These are phyloP conservation scores for Avicennia marina DNA, from an alignment of 257 asterid species.

Conservation along the genomic window DNA sequence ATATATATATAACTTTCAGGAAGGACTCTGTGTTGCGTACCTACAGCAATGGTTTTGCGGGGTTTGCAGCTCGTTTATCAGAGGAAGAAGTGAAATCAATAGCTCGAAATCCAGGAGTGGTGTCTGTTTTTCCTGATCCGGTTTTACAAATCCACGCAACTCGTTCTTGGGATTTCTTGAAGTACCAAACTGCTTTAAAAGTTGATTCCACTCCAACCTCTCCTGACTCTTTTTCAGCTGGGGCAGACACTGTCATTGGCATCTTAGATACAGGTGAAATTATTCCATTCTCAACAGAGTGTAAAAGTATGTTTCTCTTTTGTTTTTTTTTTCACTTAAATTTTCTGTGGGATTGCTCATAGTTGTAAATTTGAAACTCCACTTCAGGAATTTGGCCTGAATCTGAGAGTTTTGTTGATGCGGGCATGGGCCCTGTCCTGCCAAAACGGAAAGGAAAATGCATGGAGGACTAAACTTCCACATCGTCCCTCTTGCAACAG, in stretches of 20 bases:
- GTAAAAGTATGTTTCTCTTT: no score
- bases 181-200: conserved; percentile 35
- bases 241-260: conserved; percentile 52
- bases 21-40: conserved; percentile 45
- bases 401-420: conserved; percentile 64
- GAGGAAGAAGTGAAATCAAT: conserved; percentile 58
- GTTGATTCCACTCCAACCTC: conserved; percentile 22
- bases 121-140: conserved; percentile 82
- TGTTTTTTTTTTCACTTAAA: no score
- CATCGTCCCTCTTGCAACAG: conserved; percentile 58
- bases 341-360: background rate
- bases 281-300: background rate
- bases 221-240: conserved; percentile 25
- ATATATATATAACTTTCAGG: no score
- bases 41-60: conserved; percentile 64
- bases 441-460: conserved; percentile 76
- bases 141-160: conserved; percentile 74
- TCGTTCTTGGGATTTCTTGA: conserved; percentile 90
- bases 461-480: conserved; percentile 52
- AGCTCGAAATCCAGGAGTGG: conserved; percentile 57
- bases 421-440: conserved; percentile 56
- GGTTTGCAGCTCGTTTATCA: conserved; percentile 69
- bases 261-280: conserved; percentile 71
- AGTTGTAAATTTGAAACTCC: no score
- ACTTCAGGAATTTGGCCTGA: conserved; percentile 93